Evolutionary conservation across 352 stramenopile genomes (phyloP).

Genomic region (Phytophthora cactorum): DNA sequence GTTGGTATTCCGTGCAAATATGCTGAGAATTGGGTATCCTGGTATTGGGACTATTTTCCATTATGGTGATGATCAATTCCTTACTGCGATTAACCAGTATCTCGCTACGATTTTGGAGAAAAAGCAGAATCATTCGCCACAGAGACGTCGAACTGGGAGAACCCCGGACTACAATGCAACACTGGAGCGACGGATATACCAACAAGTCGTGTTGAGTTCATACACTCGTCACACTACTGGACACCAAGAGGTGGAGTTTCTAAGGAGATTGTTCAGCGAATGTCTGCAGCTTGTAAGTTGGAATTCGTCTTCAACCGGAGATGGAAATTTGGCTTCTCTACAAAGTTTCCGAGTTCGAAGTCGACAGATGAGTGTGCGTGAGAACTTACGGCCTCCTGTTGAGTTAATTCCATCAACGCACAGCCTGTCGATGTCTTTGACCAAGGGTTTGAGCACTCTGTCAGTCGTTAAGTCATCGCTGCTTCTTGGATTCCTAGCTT

Average conservation of each 20-base stretch:
- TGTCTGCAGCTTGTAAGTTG: constrained; percentile 26
- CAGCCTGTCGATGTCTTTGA: not conserved
- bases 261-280: constrained; percentile 30
- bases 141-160: constrained; percentile 4
- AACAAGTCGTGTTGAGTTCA: constrained; percentile 31
- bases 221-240: constrained; percentile 26
- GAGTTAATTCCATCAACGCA: not conserved
- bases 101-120: constrained; percentile 16
- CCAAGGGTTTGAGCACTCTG: not conserved
- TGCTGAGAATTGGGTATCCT: constrained; percentile 18
- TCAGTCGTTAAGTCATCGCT: constrained; percentile 3
- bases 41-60: constrained; percentile 13
- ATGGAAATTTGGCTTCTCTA: not conserved
- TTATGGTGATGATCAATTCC: constrained; percentile 21
- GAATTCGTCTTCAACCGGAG: not conserved
- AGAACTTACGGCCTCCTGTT: not conserved
- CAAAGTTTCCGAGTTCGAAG: constrained; percentile 7
- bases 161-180: not conserved
- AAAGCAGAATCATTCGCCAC: constrained; percentile 3
- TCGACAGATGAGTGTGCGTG: constrained; percentile 23
- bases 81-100: constrained; percentile 38
- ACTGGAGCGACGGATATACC: constrained; percentile 21
- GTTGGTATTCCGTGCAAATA: constrained; percentile 29
- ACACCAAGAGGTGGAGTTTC: constrained; percentile 22
- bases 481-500: constrained; percentile 24